Evolutionary conservation across 495 filamentous ascomycete species (phyloP).

Genomic region (Aspergillus diversus): DNA sequence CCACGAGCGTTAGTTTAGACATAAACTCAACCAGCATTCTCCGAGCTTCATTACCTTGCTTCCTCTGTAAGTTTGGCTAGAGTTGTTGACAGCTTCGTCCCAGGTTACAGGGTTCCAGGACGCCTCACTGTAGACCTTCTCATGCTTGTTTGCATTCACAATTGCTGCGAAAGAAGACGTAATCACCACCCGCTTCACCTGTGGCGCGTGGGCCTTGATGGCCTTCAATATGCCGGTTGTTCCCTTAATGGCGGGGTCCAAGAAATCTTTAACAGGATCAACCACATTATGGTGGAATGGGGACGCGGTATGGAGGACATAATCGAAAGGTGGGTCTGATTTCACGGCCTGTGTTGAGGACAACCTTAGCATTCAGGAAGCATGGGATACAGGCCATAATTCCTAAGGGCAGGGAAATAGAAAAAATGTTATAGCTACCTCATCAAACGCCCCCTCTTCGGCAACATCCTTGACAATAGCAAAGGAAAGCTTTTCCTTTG

Average conservation of each 20-base stretch:
- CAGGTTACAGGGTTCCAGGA: conserved; percentile 86
- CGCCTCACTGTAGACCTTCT: conserved; percentile 65
- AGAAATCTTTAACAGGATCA: conserved; percentile 77
- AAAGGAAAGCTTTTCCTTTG: conserved; percentile 70
- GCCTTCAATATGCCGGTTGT: conserved; percentile 80
- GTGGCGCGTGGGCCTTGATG: conserved; percentile 72
- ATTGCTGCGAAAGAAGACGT: conserved; percentile 87
- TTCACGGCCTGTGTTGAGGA: conserved; percentile 55
- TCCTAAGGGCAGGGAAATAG: neutral
- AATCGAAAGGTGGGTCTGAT: conserved; percentile 74
- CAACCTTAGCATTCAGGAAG: neutral
- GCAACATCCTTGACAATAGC: conserved; percentile 85
- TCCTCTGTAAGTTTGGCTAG: conserved; percentile 65
- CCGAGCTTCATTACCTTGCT: conserved; percentile 54
- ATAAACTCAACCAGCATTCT: neutral
- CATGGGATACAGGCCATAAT: neutral
- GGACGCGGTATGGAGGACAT: conserved; percentile 85
- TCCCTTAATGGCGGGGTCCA: conserved; percentile 84
- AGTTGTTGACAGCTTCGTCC: conserved; percentile 62
- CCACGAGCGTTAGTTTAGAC: conserved; percentile 13
- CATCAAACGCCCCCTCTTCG: conserved; percentile 72
- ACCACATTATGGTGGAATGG: conserved; percentile 77
- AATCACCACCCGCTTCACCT: conserved; percentile 80
- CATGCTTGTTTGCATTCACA: conserved; percentile 52
- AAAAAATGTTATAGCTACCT: conserved; percentile 42